Evolutionary conservation across 169 alveolate genomes (phyloP).

Genomic region (Eimeria maxima): DNA sequence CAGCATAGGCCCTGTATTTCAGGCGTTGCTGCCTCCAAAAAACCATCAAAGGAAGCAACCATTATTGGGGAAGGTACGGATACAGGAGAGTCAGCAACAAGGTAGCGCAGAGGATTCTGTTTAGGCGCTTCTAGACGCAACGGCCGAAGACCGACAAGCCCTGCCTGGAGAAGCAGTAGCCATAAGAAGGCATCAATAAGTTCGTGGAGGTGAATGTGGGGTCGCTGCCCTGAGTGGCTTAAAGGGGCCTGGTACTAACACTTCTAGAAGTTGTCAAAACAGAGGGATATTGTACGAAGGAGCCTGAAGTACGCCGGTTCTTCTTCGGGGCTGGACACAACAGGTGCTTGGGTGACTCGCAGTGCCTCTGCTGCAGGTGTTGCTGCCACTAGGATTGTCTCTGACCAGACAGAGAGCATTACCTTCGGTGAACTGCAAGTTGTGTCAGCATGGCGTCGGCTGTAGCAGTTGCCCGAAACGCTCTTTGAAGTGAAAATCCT

Average conservation of each 20-base stretch:
- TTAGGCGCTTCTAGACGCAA: neutral
- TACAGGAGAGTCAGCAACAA: neutral
- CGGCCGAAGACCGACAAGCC: slow-evolving; percentile 2
- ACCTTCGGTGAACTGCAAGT: slow-evolving; percentile 18
- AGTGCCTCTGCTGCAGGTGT: slow-evolving; percentile 18
- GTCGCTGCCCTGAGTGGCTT: neutral
- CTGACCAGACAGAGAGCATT: neutral
- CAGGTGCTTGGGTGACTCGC: neutral
- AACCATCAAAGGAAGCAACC: neutral
- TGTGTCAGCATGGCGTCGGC: slow-evolving; percentile 66
- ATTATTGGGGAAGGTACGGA: neutral
- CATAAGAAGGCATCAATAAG: neutral
- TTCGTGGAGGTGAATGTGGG: slow-evolving; percentile 47
- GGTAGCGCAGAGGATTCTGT: neutral
- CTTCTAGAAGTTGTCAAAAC: slow-evolving; percentile 64
- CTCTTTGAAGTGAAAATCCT: slow-evolving; percentile 27
- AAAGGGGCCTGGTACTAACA: slow-evolving; percentile 38
- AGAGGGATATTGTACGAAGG: slow-evolving; percentile 48
- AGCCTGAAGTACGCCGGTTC: slow-evolving; percentile 38
- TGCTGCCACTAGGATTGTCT: neutral
- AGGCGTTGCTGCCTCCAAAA: slow-evolving; percentile 26
- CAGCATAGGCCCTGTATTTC: slow-evolving; percentile 36
- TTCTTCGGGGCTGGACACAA: neutral
- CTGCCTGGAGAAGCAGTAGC: slow-evolving; percentile 55
- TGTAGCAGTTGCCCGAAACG: slow-evolving; percentile 73